Conservation (phyloP, 441 rosid species). For the Metrosideros polymorpha region DNA sequence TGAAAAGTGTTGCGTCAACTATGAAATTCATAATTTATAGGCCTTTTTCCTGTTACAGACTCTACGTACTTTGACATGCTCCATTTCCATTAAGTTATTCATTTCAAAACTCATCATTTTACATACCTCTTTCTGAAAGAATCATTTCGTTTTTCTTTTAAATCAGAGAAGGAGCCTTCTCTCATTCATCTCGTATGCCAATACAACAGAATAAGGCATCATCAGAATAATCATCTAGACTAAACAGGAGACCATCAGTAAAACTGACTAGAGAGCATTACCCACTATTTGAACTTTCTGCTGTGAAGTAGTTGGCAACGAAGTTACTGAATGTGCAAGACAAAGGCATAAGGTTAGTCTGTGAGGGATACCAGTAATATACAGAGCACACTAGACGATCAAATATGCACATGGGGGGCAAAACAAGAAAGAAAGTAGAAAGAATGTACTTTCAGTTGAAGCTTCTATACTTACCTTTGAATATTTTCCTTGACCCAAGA, state of each 20-base stretch:
- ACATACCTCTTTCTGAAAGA: background rate
- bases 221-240: background rate
- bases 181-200: background rate
- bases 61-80: background rate
- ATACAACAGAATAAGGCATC: background rate
- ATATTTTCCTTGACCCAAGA: background rate
- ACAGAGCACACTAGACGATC: background rate
- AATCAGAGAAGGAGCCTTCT: background rate
- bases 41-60: background rate
- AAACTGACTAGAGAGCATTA: background rate
- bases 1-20: background rate
- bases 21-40: background rate
- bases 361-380: background rate
- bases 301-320: background rate
- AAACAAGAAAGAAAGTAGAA: background rate
- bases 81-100: background rate
- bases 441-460: background rate
- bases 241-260: background rate
- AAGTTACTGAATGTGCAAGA: too few relatives aligned
- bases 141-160: background rate
- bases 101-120: background rate
- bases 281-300: background rate
- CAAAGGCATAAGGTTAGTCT: too few relatives aligned
- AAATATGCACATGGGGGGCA: background rate
- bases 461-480: background rate